These are phyloP conservation scores for Globisporangium paroecandrum DNA, from an alignment of 352 stramenopile species.

Conservation along the genomic window DNA sequence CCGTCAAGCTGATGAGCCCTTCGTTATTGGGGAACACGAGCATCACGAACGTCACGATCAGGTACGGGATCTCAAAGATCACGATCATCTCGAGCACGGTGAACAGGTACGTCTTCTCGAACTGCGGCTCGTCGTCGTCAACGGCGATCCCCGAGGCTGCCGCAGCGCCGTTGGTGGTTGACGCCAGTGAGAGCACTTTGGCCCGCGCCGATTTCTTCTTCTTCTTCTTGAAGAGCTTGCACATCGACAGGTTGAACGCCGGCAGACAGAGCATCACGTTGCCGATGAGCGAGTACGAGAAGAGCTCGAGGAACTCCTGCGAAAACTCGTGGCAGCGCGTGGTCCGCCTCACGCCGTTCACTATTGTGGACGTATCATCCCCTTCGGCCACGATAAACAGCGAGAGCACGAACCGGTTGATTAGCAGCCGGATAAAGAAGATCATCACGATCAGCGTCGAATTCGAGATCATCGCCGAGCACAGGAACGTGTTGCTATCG, in stretches of 20 bases:
- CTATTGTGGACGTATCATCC: conserved; percentile 3
- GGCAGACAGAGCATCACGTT: conserved; percentile 71
- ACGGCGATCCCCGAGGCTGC: conserved; percentile 32
- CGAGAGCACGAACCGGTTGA: conserved; percentile 47
- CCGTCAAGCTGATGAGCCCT: conserved; percentile 33
- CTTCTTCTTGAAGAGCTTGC: conserved; percentile 42
- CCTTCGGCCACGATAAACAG: conserved; percentile 26
- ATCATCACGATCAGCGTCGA: conserved; percentile 64
- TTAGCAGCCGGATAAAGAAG: conserved; percentile 41
- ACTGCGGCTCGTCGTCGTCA: conserved; percentile 46
- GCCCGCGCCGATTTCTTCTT: conserved; percentile 8
- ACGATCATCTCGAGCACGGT: conserved; percentile 75
- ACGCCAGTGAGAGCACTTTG: conserved; percentile 24
- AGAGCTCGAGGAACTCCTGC: conserved; percentile 62
- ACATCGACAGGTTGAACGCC: conserved; percentile 58
- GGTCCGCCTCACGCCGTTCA: neutral
- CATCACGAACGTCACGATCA: conserved; percentile 51
- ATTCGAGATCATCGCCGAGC: conserved; percentile 69
- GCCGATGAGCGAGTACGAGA: conserved; percentile 51
- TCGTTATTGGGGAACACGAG: conserved; percentile 37
- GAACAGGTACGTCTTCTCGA: conserved; percentile 70
- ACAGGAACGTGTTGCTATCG: conserved; percentile 80
- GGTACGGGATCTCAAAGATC: conserved; percentile 70
- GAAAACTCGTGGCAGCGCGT: conserved; percentile 47
- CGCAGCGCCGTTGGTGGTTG: conserved; percentile 25